Percentiles rank a stretch among this genome's conserved stretches.
Conservation (phyloP, 768 basidiomycete species). For the Mycena belliarum region DNA sequence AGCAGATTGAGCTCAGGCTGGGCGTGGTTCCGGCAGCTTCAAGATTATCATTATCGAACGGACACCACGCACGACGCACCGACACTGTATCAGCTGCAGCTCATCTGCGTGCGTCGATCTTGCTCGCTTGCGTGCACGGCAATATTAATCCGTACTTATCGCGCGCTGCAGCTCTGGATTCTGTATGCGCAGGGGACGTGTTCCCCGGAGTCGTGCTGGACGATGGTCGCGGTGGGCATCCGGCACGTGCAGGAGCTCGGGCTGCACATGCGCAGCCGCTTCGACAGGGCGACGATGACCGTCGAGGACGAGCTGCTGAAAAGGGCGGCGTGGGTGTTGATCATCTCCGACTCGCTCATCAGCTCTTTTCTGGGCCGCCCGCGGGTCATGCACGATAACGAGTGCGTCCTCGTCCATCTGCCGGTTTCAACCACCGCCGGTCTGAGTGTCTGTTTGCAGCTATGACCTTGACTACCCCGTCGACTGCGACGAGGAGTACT, state of each 20-base stretch:
- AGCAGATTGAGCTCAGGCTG: constrained; percentile 30
- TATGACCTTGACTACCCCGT: constrained; percentile 56
- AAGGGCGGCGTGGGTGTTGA: constrained; percentile 15
- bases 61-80: constrained; percentile 27
- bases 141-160: neutral
- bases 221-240: constrained; percentile 4
- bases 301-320: constrained; percentile 17
- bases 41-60: neutral
- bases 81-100: constrained; percentile 12
- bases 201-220: constrained; percentile 3
- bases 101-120: neutral
- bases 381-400: constrained; percentile 56
- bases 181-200: constrained; percentile 15
- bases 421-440: neutral
- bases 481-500: constrained; percentile 64
- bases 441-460: constrained; percentile 29
- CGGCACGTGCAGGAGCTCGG: constrained; percentile 11
- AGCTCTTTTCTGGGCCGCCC: constrained; percentile 55
- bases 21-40: constrained; percentile 15
- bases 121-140: neutral
- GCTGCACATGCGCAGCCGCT: constrained; percentile 15
- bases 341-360: constrained; percentile 14
- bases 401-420: constrained; percentile 34
- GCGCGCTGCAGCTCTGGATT: constrained; percentile 14
- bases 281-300: constrained; percentile 15